A percentile compares a stretch with the other conserved stretches of the same genome.
These are phyloP conservation scores for Alnus rubra DNA, from an alignment of 306 rosid genomes.

Conservation along the genomic window DNA sequence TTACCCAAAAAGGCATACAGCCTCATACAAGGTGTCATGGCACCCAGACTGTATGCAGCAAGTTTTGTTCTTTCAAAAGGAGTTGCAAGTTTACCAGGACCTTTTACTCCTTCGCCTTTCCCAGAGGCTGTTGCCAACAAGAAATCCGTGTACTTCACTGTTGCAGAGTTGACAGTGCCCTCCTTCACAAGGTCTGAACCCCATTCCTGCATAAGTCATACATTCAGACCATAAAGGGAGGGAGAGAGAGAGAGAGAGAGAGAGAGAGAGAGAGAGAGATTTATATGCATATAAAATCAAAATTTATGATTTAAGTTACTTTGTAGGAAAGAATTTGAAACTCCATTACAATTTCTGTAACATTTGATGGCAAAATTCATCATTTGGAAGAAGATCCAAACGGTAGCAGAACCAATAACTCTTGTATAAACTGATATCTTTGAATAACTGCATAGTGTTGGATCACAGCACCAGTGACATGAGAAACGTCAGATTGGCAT, in stretches of 20 bases:
- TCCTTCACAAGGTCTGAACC: constrained; percentile 61
- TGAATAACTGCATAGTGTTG: background rate
- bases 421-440: background rate
- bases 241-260: no score
- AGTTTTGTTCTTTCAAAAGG: constrained; percentile 98
- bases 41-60: constrained; percentile 94
- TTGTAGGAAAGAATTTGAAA: background rate
- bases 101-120: constrained; percentile 83
- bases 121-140: constrained; percentile 96
- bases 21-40: constrained; percentile 98
- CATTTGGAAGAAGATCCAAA: constrained; percentile 3
- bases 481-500: background rate
- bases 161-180: constrained; percentile 62
- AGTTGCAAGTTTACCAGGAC: constrained; percentile 93
- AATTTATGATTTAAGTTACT: background rate
- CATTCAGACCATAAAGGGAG: constrained; percentile 6
- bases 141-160: constrained; percentile 81
- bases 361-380: background rate
- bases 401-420: background rate
- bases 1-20: constrained; percentile 85
- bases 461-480: background rate
- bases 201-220: constrained; percentile 71
- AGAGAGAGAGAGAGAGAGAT: no score
- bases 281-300: no score
- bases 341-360: background rate